Conservation (phyloP, 495 filamentous ascomycete species). For the Jackrogersella multiformis region DNA sequence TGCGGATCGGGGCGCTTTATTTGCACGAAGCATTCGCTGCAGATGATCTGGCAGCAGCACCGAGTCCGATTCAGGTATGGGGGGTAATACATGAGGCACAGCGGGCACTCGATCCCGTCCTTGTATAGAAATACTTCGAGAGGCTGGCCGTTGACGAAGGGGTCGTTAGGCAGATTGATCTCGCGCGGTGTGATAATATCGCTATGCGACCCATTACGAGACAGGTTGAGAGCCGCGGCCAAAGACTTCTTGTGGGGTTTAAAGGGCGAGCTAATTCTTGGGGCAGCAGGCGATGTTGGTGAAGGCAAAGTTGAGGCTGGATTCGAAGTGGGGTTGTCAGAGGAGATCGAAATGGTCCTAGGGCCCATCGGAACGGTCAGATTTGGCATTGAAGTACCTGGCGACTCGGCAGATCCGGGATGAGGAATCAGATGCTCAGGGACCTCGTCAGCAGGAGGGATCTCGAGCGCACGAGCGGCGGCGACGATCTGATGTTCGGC, state of each 20-base stretch:
- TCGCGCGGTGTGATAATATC: conserved; percentile 75
- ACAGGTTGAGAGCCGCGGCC: conserved; percentile 76
- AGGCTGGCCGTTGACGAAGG: conserved; percentile 89
- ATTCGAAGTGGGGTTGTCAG: conserved; percentile 65
- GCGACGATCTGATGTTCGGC: conserved; percentile 93
- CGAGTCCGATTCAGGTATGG: conserved; percentile 95
- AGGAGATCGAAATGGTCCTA: conserved; percentile 77
- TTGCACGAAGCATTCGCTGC: conserved; percentile 98
- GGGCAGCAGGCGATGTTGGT: conserved; percentile 58
- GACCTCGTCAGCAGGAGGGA: conserved; percentile 84
- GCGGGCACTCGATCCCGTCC: conserved; percentile 88
- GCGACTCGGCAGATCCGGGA: conserved; percentile 51
- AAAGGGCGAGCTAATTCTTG: conserved; percentile 53
- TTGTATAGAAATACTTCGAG: conserved; percentile 95
- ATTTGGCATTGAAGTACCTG: conserved; percentile 50
- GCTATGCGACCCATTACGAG: conserved; percentile 70
- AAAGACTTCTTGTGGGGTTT: conserved; percentile 85
- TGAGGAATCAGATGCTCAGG: conserved; percentile 71
- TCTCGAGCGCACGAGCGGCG: conserved; percentile 82
- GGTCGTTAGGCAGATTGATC: conserved; percentile 80
- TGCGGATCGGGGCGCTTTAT: conserved; percentile 98
- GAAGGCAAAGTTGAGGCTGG: conserved; percentile 64
- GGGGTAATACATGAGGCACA: conserved; percentile 96
- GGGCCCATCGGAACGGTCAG: conserved; percentile 80
- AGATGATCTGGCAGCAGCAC: conserved; percentile 96